Evolutionary conservation across 1,284 basidiomycete species (phyloP), one percentile per base, ranked within the genome.

Genomic region (Ustilago trichophora): DNA sequence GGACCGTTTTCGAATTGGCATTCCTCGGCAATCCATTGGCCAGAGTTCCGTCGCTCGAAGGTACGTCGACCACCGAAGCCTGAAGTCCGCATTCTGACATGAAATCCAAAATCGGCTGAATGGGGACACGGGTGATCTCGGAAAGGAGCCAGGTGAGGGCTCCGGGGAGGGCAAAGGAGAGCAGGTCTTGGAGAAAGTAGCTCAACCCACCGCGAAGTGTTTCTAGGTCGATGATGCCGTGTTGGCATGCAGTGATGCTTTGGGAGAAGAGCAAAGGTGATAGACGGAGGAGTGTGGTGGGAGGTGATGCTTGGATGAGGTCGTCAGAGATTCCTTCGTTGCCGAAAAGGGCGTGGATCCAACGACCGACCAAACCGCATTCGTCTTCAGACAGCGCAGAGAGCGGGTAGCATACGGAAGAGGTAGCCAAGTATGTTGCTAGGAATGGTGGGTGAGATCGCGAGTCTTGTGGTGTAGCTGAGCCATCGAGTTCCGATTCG

Each of bases 131-230:
- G 3, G 24, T 22, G 6, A 74, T 45, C 38, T 77, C 70, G 19
- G 32, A 24, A 0, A 75, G 44, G 5, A 78, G 36, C 75, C 76
- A 76, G 6, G 38, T 27, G 29, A 85, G 67, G 11, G 85, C 83
- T 0, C 83, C 83, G 3, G 83, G 83, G n/a, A 85, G 70, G 10
- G 84, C 83, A 81, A 84, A 86, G 64, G 82, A 83, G 4, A 86
- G 75, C 1, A 86, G 73, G 16, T 85, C 84, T 62, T 85, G 84
- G 2, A 83, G 80, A 57, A 86, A 86, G 77, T 85, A 86, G 8
- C 83, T 84, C 15, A 85, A 74, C 1, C 85, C 85, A 19, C 82
- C 81, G 27, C 83, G 82, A 3, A 86, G 81, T 9, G 82, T 84
- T 37, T 85, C 85, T 6, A 82, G 67, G 56, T 85, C 85, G 44